Evolutionary conservation across 2,329 filamentous ascomycete genomes (phyloP).

Genomic region (Penicillium fuscoglaucum): DNA sequence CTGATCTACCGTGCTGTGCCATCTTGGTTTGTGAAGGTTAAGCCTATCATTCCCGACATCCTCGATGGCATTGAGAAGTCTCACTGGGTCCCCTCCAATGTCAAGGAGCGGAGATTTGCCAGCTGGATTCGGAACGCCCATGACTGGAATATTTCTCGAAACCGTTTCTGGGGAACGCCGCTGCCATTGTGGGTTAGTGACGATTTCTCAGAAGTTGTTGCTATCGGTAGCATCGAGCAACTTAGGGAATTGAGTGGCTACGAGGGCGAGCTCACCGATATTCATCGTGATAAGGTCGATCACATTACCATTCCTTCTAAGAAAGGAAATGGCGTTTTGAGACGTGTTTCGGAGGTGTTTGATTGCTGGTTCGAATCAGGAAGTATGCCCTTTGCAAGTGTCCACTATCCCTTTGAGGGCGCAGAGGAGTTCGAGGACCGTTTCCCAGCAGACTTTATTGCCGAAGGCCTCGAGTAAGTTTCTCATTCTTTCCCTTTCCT

Average conservation of each 20-base stretch:
- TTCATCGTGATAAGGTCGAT: constrained; percentile 92
- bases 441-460: constrained; percentile 92
- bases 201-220: constrained; percentile 81
- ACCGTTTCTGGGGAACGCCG: constrained; percentile 93
- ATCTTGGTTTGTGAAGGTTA: constrained; percentile 91
- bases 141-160: constrained; percentile 94
- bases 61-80: constrained; percentile 85
- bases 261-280: constrained; percentile 75
- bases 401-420: constrained; percentile 91
- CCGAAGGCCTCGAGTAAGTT: constrained; percentile 60
- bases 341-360: constrained; percentile 83
- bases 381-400: constrained; percentile 89
- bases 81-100: constrained; percentile 86
- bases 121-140: constrained; percentile 89
- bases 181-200: constrained; percentile 91
- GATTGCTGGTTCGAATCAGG: constrained; percentile 98
- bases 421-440: constrained; percentile 74
- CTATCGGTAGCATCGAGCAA: constrained; percentile 80
- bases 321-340: constrained; percentile 79
- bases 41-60: constrained; percentile 80
- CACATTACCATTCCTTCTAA: constrained; percentile 91
- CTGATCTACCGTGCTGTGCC: constrained; percentile 90
- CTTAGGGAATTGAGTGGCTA: constrained; percentile 85
- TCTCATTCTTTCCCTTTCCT: no score
- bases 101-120: constrained; percentile 87